Percentiles rank a stretch among this genome's conserved stretches.
phyloP scores from a whole-genome alignment of 2,329 filamentous ascomycete species.

The Diplodia sapinea region DNA sequence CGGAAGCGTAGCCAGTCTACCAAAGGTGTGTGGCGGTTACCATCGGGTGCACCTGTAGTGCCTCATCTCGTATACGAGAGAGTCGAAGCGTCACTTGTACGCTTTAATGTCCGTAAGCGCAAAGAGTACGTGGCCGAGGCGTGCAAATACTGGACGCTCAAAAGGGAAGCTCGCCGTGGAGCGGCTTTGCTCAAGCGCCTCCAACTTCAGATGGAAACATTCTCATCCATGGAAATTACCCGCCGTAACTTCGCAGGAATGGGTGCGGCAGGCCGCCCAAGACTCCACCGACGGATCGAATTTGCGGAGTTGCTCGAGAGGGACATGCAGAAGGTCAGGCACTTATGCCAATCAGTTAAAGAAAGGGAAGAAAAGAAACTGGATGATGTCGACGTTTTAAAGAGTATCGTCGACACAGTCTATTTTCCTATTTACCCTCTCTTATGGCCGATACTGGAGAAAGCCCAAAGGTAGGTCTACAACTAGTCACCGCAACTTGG shows the following conservation, averaged over 20 bases:
- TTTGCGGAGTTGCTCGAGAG: conserved; percentile 78
- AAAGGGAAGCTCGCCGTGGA: conserved; percentile 88
- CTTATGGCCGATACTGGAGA: conserved; percentile 78
- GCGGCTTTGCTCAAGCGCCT: conserved; percentile 91
- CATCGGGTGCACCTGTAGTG: conserved; percentile 92
- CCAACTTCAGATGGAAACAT: conserved; percentile 93
- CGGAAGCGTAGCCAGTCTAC: conserved; percentile 59
- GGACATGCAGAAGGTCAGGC: conserved; percentile 78
- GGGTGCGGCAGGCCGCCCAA: conserved; percentile 80
- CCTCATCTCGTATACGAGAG: conserved; percentile 85
- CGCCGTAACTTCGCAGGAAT: conserved; percentile 94
- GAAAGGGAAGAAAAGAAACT: conserved; percentile 79
- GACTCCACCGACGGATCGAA: conserved; percentile 81
- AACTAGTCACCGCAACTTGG: conserved; percentile 25
- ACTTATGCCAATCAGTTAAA: conserved; percentile 72
- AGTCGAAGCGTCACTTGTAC: conserved; percentile 80
- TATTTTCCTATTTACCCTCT: conserved; percentile 88
- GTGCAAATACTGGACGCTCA: conserved; percentile 97
- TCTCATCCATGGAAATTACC: conserved; percentile 96
- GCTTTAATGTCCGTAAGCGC: conserved; percentile 82
- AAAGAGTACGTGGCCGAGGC: conserved; percentile 93
- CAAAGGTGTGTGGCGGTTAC: conserved; percentile 86
- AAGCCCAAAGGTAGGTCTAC: conserved; percentile 74
- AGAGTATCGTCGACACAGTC: conserved; percentile 80
- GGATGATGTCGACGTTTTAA: conserved; percentile 75